These are phyloP conservation scores for Dioscorea zingiberensis DNA, from an alignment of 106 monocot genomes.

Conservation along the genomic window DNA sequence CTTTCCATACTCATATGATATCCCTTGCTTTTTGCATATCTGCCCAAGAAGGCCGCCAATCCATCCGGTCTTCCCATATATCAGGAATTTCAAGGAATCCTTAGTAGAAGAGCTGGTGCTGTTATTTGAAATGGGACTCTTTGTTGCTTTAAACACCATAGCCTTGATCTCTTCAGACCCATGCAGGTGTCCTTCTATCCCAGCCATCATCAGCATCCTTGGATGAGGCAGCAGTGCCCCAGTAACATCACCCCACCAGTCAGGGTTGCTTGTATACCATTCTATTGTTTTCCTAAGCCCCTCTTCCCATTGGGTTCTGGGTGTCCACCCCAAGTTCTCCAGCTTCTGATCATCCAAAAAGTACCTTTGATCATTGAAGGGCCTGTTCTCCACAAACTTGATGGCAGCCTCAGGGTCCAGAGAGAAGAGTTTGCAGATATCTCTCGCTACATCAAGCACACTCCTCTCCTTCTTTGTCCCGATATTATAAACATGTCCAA, in stretches of 20 bases:
- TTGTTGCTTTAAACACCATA: too few relatives aligned
- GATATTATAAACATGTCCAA: constrained; percentile 9
- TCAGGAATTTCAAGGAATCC: constrained; percentile 13
- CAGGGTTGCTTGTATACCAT: constrained; percentile 42
- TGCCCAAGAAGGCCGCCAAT: constrained; percentile 51
- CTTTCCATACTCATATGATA: too few relatives aligned
- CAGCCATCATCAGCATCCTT: too few relatives aligned
- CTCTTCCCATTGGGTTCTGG: constrained; percentile 44
- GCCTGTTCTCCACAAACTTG: constrained; percentile 45
- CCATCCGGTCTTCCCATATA: constrained; percentile 55
- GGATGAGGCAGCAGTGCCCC: constrained; percentile 14
- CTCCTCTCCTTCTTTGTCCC: constrained; percentile 23
- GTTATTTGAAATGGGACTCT: too few relatives aligned
- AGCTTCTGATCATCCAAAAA: constrained; percentile 55
- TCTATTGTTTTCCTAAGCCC: constrained; percentile 49
- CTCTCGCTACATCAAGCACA: constrained; percentile 25
- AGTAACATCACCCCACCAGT: constrained; percentile 51
- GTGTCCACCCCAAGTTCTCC: constrained; percentile 45
- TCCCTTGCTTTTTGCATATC: too few relatives aligned
- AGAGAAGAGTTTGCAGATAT: constrained; percentile 20
- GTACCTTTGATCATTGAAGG: constrained; percentile 54
- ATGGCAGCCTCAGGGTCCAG: constrained; percentile 16
- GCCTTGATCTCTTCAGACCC: too few relatives aligned
- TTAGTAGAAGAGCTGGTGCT: too few relatives aligned
- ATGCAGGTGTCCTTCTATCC: too few relatives aligned